phyloP scores from a whole-genome alignment of 2,329 filamentous ascomycete species.

The Xylogone sp. region DNA sequence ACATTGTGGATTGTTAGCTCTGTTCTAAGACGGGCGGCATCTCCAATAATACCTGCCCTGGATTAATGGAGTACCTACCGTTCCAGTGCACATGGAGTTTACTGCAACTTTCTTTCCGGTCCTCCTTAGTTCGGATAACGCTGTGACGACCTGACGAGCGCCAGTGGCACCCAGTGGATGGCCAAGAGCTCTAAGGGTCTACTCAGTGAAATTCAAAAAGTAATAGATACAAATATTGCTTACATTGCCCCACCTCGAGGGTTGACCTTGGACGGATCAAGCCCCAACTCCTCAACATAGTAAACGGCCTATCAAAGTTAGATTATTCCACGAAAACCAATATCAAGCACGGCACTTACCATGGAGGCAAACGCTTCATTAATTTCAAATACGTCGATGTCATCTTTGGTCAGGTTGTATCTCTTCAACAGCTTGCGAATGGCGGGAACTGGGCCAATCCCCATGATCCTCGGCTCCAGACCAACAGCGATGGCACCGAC shows the following conservation, averaged over 20 bases:
- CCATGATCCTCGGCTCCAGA: conserved; percentile 87
- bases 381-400: conserved; percentile 84
- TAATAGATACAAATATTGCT: neutral
- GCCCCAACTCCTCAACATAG: conserved; percentile 66
- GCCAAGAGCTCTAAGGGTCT: conserved; percentile 51
- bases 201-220: neutral
- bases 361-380: conserved; percentile 96
- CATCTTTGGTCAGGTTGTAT: conserved; percentile 68
- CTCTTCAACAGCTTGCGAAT: conserved; percentile 77
- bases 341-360: conserved; percentile 36
- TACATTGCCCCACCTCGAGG: conserved; percentile 55
- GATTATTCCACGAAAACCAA: conserved; percentile 39
- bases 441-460: conserved; percentile 70
- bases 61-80: conserved; percentile 28
- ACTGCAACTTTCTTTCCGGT: conserved; percentile 82
- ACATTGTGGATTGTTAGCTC: neutral
- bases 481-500: conserved; percentile 87
- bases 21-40: too few relatives aligned
- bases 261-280: conserved; percentile 73
- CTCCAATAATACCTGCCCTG: neutral
- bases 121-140: conserved; percentile 74
- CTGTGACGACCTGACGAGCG: conserved; percentile 75
- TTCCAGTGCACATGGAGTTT: conserved; percentile 79
- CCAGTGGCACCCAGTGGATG: conserved; percentile 76
- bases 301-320: conserved; percentile 67